These are phyloP conservation scores for Secale cereale DNA, from an alignment of 176 grass and related monocot genomes.

Conservation along the genomic window DNA sequence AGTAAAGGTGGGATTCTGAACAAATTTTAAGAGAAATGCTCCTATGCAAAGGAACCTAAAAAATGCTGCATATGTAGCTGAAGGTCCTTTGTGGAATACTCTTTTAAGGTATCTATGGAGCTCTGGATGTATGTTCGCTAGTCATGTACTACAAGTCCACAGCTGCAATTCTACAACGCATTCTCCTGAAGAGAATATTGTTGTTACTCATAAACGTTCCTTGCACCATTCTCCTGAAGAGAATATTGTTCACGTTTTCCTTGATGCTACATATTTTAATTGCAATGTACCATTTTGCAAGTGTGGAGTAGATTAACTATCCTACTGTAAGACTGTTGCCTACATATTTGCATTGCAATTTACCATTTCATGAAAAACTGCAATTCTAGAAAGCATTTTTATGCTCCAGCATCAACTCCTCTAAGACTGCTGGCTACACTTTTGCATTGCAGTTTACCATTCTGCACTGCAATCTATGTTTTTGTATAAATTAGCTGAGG, in stretches of 20 bases:
- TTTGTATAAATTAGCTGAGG: not conserved
- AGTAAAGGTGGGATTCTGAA: not conserved
- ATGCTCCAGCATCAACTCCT: too few relatives aligned
- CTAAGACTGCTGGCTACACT: too few relatives aligned
- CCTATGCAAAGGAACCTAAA: not conserved
- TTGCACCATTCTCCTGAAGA: not conserved
- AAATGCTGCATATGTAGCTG: not conserved
- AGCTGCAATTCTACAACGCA: not conserved
- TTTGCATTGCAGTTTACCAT: not conserved
- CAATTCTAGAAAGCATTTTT: too few relatives aligned
- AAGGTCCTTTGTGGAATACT: not conserved
- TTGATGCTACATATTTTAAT: not conserved
- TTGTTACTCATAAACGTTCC: not conserved
- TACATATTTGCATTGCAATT: too few relatives aligned
- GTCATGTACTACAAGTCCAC: not conserved
- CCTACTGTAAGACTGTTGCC: too few relatives aligned
- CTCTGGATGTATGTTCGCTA: not conserved
- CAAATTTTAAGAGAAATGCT: not conserved
- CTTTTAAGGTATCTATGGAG: not conserved
- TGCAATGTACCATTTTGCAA: too few relatives aligned
- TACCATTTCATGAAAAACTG: too few relatives aligned
- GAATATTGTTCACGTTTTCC: not conserved
- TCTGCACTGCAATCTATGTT: conserved; percentile 1
- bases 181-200: not conserved
- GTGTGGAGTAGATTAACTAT: too few relatives aligned